Percentiles rank a stretch among this genome's conserved stretches.
These are phyloP conservation scores for Cryptomeria japonica DNA, from an alignment of 75 land plant species.

Conservation along the genomic window DNA sequence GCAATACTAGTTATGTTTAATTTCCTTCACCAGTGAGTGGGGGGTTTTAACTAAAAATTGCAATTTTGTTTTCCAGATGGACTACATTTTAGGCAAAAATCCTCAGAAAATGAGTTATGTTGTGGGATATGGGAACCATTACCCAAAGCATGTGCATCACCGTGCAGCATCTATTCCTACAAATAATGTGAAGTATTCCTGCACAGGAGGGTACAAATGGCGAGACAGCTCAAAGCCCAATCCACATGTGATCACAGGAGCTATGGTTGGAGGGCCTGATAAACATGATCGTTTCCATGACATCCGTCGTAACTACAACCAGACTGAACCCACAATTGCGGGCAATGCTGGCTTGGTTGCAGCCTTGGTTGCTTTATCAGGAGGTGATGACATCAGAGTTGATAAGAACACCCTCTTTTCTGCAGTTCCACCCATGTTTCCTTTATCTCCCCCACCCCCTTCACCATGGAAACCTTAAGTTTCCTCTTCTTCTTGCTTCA, in stretches of 20 bases:
- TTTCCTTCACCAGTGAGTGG: not conserved
- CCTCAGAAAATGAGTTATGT: constrained; percentile 79
- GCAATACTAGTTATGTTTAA: not conserved
- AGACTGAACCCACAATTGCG: constrained; percentile 75
- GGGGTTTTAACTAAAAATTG: not conserved
- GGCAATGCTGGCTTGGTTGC: constrained; percentile 85
- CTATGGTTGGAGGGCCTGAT: constrained; percentile 84
- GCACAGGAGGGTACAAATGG: constrained; percentile 65
- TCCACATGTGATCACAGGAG: constrained; percentile 63
- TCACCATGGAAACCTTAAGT: constrained; percentile 75
- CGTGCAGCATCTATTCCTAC: constrained; percentile 79
- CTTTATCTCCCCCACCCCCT: constrained; percentile 69
- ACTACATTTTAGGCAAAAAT: constrained; percentile 70
- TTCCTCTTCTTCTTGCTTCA: not conserved
- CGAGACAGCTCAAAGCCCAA: constrained; percentile 41
- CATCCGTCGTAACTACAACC: constrained; percentile 38
- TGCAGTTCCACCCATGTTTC: constrained; percentile 71
- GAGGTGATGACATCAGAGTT: constrained; percentile 37
- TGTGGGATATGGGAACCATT: constrained; percentile 67
- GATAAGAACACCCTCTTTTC: constrained; percentile 78
- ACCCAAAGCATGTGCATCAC: constrained; percentile 71
- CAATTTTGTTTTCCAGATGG: constrained; percentile 28
- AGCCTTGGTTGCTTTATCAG: constrained; percentile 65
- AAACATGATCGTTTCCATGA: constrained; percentile 53
- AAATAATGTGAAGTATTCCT: constrained; percentile 45